A percentile compares a stretch with the other conserved stretches of the same genome.
Conservation (phyloP, 805 yeast genomes). For the Kluyveromyces dobzhanskii region DNA sequence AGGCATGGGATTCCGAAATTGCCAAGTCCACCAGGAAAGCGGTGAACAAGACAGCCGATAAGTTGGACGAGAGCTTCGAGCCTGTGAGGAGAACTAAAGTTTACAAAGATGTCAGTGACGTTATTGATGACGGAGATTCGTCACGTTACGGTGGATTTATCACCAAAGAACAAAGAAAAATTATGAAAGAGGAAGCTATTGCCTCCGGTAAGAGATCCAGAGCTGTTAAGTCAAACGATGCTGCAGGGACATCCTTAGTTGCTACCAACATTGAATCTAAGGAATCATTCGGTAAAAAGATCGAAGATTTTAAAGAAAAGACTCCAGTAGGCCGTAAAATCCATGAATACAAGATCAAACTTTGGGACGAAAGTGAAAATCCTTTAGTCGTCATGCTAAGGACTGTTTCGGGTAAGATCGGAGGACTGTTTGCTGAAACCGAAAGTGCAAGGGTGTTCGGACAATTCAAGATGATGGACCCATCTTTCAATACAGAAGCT, state of each 20-base stretch:
- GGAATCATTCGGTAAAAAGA: constrained; percentile 56
- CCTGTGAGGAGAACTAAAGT: constrained; percentile 89
- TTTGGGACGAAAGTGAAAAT: constrained; percentile 90
- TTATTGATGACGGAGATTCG: constrained; percentile 86
- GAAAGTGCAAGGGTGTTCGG: constrained; percentile 90
- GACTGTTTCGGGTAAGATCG: constrained; percentile 68
- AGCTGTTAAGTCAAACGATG: constrained; percentile 68
- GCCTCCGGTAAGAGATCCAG: constrained; percentile 52
- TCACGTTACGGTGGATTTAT: constrained; percentile 89
- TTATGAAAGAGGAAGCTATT: constrained; percentile 57
- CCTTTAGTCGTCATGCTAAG: constrained; percentile 77
- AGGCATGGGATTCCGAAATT: constrained; percentile 95
- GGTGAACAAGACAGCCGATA: constrained; percentile 74
- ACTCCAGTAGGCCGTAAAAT: constrained; percentile 61
- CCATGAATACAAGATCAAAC: constrained; percentile 50
- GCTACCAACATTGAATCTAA: constrained; percentile 73
- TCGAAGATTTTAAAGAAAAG: constrained; percentile 58
- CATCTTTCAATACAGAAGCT: constrained; percentile 68
- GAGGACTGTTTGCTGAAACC: constrained; percentile 90
- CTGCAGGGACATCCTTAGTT: constrained; percentile 75
- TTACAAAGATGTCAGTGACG: constrained; percentile 81
- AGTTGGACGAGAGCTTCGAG: constrained; percentile 76
- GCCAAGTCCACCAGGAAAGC: constrained; percentile 84
- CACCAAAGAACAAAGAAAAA: constrained; percentile 69
- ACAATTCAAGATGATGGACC: constrained; percentile 83